Conservation (phyloP, 2,329 filamentous ascomycete genomes). For the Neonectria coccinea region DNA sequence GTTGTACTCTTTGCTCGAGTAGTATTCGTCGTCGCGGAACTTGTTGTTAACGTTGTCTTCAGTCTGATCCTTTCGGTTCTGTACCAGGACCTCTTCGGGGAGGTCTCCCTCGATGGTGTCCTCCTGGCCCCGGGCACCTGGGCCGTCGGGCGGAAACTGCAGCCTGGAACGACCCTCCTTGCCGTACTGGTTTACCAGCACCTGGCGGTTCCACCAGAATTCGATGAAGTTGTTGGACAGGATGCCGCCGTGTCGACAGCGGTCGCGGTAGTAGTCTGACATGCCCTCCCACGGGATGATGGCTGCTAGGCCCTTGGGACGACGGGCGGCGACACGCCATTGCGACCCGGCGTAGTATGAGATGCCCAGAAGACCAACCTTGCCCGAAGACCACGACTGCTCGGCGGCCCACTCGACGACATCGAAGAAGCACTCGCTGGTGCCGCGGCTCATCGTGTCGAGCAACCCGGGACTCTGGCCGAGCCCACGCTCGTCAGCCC, state of each 20-base stretch:
- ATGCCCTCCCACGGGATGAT: slow-evolving; percentile 65
- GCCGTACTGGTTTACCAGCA: too few relatives aligned
- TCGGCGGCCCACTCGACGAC: slow-evolving; percentile 63
- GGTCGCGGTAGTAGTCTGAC: slow-evolving; percentile 67
- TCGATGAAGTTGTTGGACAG: slow-evolving; percentile 57
- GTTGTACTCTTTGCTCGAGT: too few relatives aligned
- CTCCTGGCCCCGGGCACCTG: too few relatives aligned
- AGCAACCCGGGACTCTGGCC: slow-evolving; percentile 61
- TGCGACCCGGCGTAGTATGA: slow-evolving; percentile 61
- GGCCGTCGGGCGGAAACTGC: too few relatives aligned
- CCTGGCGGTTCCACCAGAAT: too few relatives aligned
- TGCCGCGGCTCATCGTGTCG: slow-evolving; percentile 62
- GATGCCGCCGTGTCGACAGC: slow-evolving; percentile 72
- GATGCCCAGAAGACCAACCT: slow-evolving; percentile 61
- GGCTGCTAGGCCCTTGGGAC: slow-evolving; percentile 59
- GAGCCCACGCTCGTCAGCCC: slow-evolving; percentile 62
- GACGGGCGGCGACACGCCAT: slow-evolving; percentile 62
- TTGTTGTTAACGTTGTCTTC: too few relatives aligned
- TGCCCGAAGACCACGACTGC: slow-evolving; percentile 59
- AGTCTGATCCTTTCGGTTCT: too few relatives aligned
- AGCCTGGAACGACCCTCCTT: too few relatives aligned
- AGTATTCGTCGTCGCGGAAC: too few relatives aligned
- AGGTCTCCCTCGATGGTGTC: too few relatives aligned
- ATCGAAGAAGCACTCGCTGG: slow-evolving; percentile 61
- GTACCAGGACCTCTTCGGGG: too few relatives aligned